phyloP scores from a whole-genome alignment of 768 basidiomycete genomes.

The Postia placenta region DNA sequence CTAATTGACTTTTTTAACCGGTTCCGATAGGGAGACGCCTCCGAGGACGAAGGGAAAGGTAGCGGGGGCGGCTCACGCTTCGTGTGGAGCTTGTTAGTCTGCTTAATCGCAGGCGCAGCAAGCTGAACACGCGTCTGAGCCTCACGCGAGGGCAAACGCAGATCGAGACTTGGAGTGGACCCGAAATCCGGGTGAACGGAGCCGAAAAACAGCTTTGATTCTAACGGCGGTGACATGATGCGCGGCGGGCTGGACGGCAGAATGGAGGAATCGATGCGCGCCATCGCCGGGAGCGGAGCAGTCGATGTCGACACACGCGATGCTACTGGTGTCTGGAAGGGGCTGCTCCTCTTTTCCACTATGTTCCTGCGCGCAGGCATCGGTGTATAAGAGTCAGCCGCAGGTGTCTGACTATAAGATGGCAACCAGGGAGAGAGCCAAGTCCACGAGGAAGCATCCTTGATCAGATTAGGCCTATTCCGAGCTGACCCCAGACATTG shows the following conservation, averaged over 20 bases:
- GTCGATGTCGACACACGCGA: slow-evolving; percentile 11
- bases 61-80: slow-evolving; percentile 16
- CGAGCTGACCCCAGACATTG: neutral
- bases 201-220: slow-evolving; percentile 49
- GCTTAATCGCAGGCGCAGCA: neutral
- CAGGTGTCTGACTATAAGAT: slow-evolving; percentile 8
- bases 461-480: slow-evolving; percentile 5
- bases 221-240: slow-evolving; percentile 51
- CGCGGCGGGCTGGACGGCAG: slow-evolving; percentile 53
- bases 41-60: slow-evolving; percentile 13
- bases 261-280: slow-evolving; percentile 29
- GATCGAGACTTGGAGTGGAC: slow-evolving; percentile 10
- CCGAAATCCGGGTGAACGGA: slow-evolving; percentile 11
- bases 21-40: slow-evolving; percentile 14
- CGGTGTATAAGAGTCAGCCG: slow-evolving; percentile 35
- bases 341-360: slow-evolving; percentile 25
- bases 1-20: slow-evolving; percentile 13
- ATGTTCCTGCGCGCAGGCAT: slow-evolving; percentile 29
- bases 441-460: slow-evolving; percentile 11
- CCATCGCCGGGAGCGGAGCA: slow-evolving; percentile 9
- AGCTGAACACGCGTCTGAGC: neutral
- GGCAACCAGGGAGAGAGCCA: slow-evolving; percentile 18
- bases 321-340: slow-evolving; percentile 2
- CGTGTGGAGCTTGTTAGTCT: slow-evolving; percentile 15
- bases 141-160: neutral